phyloP scores from a whole-genome alignment of 2,329 filamentous ascomycete genomes.

The Xylariales sp. region DNA sequence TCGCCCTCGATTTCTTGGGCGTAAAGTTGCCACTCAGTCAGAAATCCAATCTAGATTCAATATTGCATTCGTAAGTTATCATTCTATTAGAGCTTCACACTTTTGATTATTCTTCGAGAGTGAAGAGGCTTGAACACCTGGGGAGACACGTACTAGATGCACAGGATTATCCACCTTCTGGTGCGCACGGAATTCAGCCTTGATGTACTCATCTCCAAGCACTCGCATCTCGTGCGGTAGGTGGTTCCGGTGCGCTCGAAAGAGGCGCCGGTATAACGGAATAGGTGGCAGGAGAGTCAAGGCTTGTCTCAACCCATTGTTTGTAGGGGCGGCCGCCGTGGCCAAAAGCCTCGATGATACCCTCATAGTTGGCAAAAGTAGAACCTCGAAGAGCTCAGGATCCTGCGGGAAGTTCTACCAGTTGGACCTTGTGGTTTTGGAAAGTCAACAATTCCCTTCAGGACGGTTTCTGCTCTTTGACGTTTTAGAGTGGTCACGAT shows the following conservation, averaged over 20 bases:
- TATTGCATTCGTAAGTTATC: background rate
- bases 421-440: too few relatives aligned
- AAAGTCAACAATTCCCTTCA: too few relatives aligned
- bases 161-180: conserved; percentile 81
- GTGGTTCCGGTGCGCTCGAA: conserved; percentile 80
- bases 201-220: conserved; percentile 89
- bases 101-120: background rate
- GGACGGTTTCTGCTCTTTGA: too few relatives aligned
- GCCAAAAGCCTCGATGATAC: conserved; percentile 18
- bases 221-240: conserved; percentile 71
- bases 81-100: background rate
- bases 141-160: conserved; percentile 64
- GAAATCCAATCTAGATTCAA: conserved; percentile 72
- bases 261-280: conserved; percentile 79
- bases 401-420: too few relatives aligned
- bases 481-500: too few relatives aligned
- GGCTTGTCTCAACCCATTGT: conserved; percentile 25
- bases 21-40: conserved; percentile 95
- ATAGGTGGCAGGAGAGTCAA: conserved; percentile 81
- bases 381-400: too few relatives aligned
- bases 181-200: conserved; percentile 86
- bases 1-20: conserved; percentile 89
- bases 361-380: too few relatives aligned
- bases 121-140: background rate
- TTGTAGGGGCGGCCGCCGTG: conserved; percentile 16